Evolutionary conservation across 2,329 filamentous ascomycete genomes (phyloP), one percentile per base, ranked within the genome.

Genomic region (Cladosporium oxysporum): DNA sequence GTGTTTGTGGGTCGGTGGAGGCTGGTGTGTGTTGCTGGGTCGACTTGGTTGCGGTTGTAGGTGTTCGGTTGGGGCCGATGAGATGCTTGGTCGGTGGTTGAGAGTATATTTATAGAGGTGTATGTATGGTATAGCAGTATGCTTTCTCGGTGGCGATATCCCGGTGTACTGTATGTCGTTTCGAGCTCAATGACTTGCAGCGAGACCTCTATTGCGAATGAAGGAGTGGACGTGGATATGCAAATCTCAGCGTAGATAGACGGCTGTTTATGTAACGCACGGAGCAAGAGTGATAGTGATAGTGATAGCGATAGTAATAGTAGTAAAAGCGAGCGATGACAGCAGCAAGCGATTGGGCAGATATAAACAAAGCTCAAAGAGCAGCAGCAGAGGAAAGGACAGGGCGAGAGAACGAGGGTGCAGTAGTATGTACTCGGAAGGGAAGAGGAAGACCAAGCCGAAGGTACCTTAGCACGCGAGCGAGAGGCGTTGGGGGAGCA

Each of bases 401-500:
- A 23, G 57, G 31, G 41, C 10, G 23, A 35, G 23, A 26, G 29
- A 21, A 35, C 31, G 33, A 29, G 18, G 53, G n/a, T 35, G 52
- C 23, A 50, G 47, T 49, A 49, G 49, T 53, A 53, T 53, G 31
- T 26, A 58, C 33, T 26, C 23, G 58, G 44, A 29, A 60, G 35
- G 28, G 28, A 21, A 33, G 28, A 60, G 49, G 28, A 23, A 47
- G 26, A 31, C 58, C 58, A 52, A 33, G 18, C 58, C 58, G 31
- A 33, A 44, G 37, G 37, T n/a, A 41, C 26, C 26, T 26, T 10
- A 49, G 50, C 44, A 37, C 59, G 44, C 59, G 47, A 62, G 59
- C 33, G 33, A 53, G 21, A 50, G 31, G 60, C 50, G 60, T 63
- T 63, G 60, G 60, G 59, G 49, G 50, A 29, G 50, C 50, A 28